Conservation (phyloP, 768 basidiomycete genomes). For the Collybia sordida region DNA sequence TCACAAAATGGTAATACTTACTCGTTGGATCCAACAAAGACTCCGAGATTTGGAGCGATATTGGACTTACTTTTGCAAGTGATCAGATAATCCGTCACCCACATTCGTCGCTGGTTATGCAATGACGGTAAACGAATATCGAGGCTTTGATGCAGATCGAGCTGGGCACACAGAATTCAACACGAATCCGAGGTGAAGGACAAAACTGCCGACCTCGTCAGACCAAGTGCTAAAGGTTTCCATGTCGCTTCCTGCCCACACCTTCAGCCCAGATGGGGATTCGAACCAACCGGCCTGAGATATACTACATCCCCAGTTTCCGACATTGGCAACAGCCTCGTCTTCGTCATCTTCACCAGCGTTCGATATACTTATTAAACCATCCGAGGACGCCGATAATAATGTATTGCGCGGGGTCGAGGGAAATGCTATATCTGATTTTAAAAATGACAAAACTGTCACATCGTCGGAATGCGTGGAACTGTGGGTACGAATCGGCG, state of each 20-base stretch:
- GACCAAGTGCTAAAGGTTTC: conserved; percentile 90
- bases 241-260: conserved; percentile 95
- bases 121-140: conserved; percentile 69
- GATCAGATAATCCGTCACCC: conserved; percentile 82
- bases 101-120: conserved; percentile 54
- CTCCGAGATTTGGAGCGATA: conserved; percentile 36
- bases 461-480: conserved; percentile 95
- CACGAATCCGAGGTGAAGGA: background rate
- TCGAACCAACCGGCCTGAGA: conserved; percentile 74
- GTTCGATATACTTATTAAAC: conserved; percentile 72
- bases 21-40: conserved; percentile 80
- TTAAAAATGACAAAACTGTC: conserved; percentile 64
- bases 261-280: conserved; percentile 27
- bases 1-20: conserved; percentile 25
- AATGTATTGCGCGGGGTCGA: conserved; percentile 34
- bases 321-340: conserved; percentile 76
- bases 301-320: conserved; percentile 84
- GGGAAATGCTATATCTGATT: conserved; percentile 16
- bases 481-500: conserved; percentile 71
- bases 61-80: conserved; percentile 40
- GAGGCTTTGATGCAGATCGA: conserved; percentile 53
- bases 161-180: conserved; percentile 32
- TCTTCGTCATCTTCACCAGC: conserved; percentile 82
- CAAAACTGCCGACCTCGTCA: conserved; percentile 46
- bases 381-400: conserved; percentile 85